A percentile compares a stretch with the other conserved stretches of the same genome.
These are phyloP conservation scores for Punica granatum DNA, from an alignment of 345 rosid genomes.

Conservation along the genomic window DNA sequence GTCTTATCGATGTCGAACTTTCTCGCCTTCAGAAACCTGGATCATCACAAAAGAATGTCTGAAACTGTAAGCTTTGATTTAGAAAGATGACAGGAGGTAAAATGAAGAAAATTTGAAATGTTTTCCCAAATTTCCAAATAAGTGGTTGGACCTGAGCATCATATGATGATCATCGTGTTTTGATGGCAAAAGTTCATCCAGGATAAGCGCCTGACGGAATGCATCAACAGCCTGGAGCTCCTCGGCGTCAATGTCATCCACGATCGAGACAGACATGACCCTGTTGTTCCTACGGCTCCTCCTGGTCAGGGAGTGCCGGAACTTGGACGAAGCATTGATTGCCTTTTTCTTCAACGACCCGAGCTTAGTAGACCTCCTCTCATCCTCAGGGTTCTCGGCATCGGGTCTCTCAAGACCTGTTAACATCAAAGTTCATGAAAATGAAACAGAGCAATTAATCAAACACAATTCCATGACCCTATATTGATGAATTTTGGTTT, in stretches of 20 bases:
- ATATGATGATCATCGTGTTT: conserved; percentile 70
- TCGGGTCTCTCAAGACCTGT: not conserved
- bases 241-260: conserved; percentile 61
- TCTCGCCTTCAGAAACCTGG: conserved; percentile 66
- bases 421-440: not conserved
- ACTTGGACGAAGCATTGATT: conserved; percentile 60
- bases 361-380: conserved; percentile 49
- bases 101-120: not conserved
- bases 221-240: conserved; percentile 64
- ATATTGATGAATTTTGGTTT: no score
- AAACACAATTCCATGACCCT: no score
- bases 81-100: not conserved
- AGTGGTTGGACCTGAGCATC: conserved; percentile 54
- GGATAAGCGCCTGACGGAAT: conserved; percentile 66
- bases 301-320: conserved; percentile 62
- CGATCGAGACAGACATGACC: conserved; percentile 46
- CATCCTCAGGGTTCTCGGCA: conserved; percentile 46
- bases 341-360: conserved; percentile 67
- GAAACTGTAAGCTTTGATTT: not conserved
- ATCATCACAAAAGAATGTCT: not conserved
- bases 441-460: no score
- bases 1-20: conserved; percentile 67
- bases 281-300: conserved; percentile 55
- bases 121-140: not conserved
- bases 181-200: conserved; percentile 63